Conservation (phyloP, 2,329 filamentous ascomycete species). For the Cercospora janseana region DNA sequence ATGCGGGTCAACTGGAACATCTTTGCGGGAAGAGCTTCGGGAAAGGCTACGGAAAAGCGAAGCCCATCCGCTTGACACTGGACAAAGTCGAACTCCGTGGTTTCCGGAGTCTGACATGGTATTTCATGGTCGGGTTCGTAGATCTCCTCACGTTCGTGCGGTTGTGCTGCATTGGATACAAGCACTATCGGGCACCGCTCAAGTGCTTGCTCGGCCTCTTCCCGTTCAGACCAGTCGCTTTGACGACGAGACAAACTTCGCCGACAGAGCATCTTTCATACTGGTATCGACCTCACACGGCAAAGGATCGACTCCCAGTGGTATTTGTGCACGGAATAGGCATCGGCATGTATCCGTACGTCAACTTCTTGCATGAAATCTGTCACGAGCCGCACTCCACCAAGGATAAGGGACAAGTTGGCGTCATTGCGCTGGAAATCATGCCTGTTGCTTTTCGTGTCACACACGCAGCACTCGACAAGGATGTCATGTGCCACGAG, state of each 20-base stretch:
- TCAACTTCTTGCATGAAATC: slow-evolving; percentile 46
- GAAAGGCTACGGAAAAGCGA: slow-evolving; percentile 56
- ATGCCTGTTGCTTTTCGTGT: slow-evolving; percentile 64
- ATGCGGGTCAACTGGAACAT: slow-evolving; percentile 54
- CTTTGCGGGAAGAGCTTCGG: slow-evolving; percentile 49
- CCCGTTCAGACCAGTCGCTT: slow-evolving; percentile 56
- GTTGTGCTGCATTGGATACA: slow-evolving; percentile 48
- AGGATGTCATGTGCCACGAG: slow-evolving; percentile 56
- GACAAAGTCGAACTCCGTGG: slow-evolving; percentile 58
- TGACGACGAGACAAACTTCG: slow-evolving; percentile 50
- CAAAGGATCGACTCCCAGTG: slow-evolving; percentile 56
- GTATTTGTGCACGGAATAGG: slow-evolving; percentile 72
- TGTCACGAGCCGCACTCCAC: slow-evolving; percentile 11
- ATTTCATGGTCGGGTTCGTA: slow-evolving; percentile 19
- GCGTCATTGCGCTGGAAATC: slow-evolving; percentile 64
- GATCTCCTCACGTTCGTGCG: slow-evolving; percentile 19
- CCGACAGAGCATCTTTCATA: slow-evolving; percentile 56
- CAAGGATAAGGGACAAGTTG: slow-evolving; percentile 45
- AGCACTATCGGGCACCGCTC: slow-evolving; percentile 51
- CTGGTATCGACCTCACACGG: slow-evolving; percentile 61
- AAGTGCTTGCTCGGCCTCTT: slow-evolving; percentile 37
- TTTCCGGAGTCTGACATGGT: slow-evolving; percentile 22
- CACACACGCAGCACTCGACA: slow-evolving; percentile 53
- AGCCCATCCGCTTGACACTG: slow-evolving; percentile 60
- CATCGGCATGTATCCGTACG: slow-evolving; percentile 50